Conservation (phyloP, 306 rosid species). For the Fragaria iinumae region DNA sequence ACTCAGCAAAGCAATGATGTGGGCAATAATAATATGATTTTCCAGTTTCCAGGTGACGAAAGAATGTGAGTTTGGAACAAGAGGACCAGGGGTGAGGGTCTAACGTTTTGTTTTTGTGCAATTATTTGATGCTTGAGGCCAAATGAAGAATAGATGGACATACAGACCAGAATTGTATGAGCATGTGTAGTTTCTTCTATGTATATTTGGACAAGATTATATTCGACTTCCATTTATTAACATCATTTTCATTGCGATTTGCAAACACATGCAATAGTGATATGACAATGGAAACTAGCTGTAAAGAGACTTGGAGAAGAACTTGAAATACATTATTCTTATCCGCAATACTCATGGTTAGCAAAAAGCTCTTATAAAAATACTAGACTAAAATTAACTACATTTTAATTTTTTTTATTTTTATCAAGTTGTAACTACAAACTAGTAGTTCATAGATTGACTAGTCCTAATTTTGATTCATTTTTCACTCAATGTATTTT, state of each 20-base stretch:
- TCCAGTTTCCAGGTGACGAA: not conserved
- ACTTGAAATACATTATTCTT: not conserved
- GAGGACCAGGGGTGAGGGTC: not conserved
- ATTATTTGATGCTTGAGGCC: not conserved
- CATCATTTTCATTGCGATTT: not conserved
- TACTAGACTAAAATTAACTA: too few relatives aligned
- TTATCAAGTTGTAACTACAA: too few relatives aligned
- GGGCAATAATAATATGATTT: not conserved
- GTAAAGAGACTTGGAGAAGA: not conserved
- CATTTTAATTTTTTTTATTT: too few relatives aligned
- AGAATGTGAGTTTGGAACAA: not conserved
- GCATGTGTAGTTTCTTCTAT: too few relatives aligned
- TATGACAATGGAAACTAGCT: too few relatives aligned
- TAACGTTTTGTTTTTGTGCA: not conserved
- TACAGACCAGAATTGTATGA: too few relatives aligned
- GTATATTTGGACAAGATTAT: too few relatives aligned
- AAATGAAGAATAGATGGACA: not conserved
- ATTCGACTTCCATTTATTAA: not conserved
- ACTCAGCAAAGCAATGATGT: not conserved
- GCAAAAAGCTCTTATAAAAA: too few relatives aligned
- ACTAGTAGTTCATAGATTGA: too few relatives aligned
- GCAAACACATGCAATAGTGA: not conserved
- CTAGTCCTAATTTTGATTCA: too few relatives aligned
- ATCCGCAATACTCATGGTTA: not conserved
- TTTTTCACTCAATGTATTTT: too few relatives aligned